Percentiles rank a stretch among this genome's conserved stretches.
Evolutionary conservation across 805 yeast genomes (phyloP).

Genomic region (Komagataella pseudopastoris): DNA sequence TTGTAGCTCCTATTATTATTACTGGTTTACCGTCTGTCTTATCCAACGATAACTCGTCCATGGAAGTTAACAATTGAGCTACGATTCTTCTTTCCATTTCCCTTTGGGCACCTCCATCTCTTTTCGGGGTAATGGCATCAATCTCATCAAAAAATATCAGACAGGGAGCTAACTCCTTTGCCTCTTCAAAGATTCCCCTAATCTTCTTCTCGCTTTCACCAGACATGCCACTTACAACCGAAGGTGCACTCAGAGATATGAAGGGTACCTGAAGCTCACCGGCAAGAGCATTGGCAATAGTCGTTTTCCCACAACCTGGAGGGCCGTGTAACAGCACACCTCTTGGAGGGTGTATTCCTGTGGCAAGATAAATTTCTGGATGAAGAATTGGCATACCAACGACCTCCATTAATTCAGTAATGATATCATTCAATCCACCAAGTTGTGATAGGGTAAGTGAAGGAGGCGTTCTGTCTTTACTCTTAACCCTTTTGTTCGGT

Average conservation of each 20-base stretch:
- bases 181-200: slow-evolving; percentile 89
- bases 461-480: slow-evolving; percentile 58
- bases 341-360: slow-evolving; percentile 92
- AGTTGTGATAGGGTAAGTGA: slow-evolving; percentile 51
- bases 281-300: slow-evolving; percentile 91
- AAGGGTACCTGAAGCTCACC: slow-evolving; percentile 92
- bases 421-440: slow-evolving; percentile 85
- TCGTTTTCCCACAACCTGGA: slow-evolving; percentile 97
- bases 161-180: slow-evolving; percentile 82
- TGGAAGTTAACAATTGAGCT: slow-evolving; percentile 86
- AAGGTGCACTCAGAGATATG: slow-evolving; percentile 83
- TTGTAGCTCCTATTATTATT: slow-evolving; percentile 90
- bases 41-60: slow-evolving; percentile 83
- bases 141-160: slow-evolving; percentile 90
- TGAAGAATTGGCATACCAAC: slow-evolving; percentile 87
- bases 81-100: slow-evolving; percentile 97
- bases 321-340: slow-evolving; percentile 95
- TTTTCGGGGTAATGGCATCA: slow-evolving; percentile 94
- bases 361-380: slow-evolving; percentile 77
- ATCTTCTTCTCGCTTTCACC: slow-evolving; percentile 95
- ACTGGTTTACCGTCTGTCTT: slow-evolving; percentile 91
- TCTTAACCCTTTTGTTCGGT: slow-evolving; percentile 14
- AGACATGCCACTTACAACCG: slow-evolving; percentile 97
- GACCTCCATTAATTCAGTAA: slow-evolving; percentile 76
- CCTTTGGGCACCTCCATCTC: slow-evolving; percentile 96